These are phyloP conservation scores for Diospyros lotus DNA, from an alignment of 148 eudicot species.

Conservation along the genomic window DNA sequence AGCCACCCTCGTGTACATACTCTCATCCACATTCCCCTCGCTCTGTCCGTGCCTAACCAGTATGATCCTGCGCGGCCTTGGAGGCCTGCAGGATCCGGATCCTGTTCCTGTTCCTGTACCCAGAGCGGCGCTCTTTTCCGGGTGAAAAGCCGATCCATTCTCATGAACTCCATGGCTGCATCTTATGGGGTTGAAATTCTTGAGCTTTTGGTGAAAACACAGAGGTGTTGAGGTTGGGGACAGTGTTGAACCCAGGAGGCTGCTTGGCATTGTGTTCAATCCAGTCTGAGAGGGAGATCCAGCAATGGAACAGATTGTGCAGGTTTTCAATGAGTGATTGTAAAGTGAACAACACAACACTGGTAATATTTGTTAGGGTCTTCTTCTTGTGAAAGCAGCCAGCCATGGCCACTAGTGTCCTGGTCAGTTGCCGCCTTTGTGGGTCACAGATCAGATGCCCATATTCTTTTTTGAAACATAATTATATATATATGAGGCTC, in stretches of 20 bases:
- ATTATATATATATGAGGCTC: too few species aligned
- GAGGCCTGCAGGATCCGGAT: conserved; percentile 20
- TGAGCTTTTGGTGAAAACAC: neutral
- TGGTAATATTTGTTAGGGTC: too few species aligned
- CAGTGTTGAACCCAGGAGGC: conserved; percentile 1
- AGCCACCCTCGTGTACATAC: conserved; percentile 41
- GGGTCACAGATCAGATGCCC: neutral
- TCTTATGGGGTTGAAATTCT: conserved; percentile 5
- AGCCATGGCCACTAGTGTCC: neutral
- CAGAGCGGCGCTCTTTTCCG: conserved; percentile 15
- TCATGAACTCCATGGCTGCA: conserved; percentile 17
- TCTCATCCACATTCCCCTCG: conserved; percentile 48
- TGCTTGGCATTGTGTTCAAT: too few species aligned
- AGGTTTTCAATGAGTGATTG: too few species aligned
- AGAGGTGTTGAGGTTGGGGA: neutral
- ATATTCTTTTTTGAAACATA: too few species aligned
- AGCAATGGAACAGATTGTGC: too few species aligned
- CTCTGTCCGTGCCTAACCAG: conserved; percentile 56
- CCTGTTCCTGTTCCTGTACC: neutral
- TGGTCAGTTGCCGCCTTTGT: neutral
- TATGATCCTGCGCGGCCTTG: conserved; percentile 46
- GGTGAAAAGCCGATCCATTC: conserved; percentile 14
- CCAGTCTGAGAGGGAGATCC: too few species aligned
- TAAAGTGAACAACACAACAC: too few species aligned
- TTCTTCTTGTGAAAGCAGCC: neutral